Conservation (phyloP, 306 rosid genomes). For the Inga leiocalycina region DNA sequence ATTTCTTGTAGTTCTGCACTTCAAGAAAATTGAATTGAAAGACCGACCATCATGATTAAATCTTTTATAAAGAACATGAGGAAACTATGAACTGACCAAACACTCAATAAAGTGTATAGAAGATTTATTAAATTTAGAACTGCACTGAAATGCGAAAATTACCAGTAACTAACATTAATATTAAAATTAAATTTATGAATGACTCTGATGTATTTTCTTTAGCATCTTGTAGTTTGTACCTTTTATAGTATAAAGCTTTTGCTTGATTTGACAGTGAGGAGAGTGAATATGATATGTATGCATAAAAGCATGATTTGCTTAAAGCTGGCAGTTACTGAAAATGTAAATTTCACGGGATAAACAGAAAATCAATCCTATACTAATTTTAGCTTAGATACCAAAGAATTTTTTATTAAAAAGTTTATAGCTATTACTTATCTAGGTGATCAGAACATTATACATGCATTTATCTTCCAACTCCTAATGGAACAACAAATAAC, state of each 20-base stretch:
- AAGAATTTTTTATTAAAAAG: background rate
- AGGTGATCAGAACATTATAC: background rate
- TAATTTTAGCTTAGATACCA: background rate
- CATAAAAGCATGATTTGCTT: conserved; percentile 7
- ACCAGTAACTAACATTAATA: background rate
- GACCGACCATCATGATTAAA: background rate
- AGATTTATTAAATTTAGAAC: background rate
- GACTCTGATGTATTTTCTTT: conserved; percentile 11
- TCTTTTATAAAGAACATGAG: conserved; percentile 19
- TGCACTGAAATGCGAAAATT: background rate
- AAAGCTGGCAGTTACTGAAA: background rate
- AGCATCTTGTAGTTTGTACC: background rate
- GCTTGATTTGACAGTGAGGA: background rate
- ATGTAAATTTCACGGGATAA: background rate
- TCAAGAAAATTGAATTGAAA: conserved; percentile 36
- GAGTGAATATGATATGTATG: background rate
- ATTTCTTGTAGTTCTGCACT: conserved; percentile 86
- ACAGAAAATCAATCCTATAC: background rate
- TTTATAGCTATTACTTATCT: background rate
- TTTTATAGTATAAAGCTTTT: conserved; percentile 21
- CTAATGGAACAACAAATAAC: background rate
- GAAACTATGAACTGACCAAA: conserved; percentile 24
- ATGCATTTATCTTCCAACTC: background rate
- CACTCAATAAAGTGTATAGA: background rate
- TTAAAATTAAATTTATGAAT: conserved; percentile 13